Conservation (phyloP, 2,329 filamentous ascomycete genomes). For the Phaeosphaeria sp. region DNA sequence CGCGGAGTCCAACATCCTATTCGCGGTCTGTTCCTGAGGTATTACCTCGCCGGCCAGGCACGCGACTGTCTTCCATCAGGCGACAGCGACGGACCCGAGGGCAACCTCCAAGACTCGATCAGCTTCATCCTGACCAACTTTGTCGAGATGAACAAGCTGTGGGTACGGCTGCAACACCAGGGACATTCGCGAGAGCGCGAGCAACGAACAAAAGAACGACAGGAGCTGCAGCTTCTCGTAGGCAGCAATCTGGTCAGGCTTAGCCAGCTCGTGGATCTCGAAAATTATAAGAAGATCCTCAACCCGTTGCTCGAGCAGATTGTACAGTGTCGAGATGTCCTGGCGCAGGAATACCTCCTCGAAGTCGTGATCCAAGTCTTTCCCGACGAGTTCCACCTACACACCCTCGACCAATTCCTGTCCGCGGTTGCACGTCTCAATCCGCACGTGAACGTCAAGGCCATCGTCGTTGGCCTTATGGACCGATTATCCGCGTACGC, state of each 20-base stretch:
- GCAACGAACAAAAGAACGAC: slow-evolving; percentile 89
- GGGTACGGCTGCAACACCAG: slow-evolving; percentile 96
- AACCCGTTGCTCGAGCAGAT: slow-evolving; percentile 93
- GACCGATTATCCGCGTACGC: slow-evolving; percentile 93
- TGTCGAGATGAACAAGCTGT: slow-evolving; percentile 99
- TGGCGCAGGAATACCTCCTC: slow-evolving; percentile 95
- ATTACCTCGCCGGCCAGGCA: slow-evolving; percentile 95
- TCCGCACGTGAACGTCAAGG: slow-evolving; percentile 96
- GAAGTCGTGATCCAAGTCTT: slow-evolving; percentile 99
- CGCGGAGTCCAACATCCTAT: slow-evolving; percentile 96
- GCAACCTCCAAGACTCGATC: slow-evolving; percentile 95
- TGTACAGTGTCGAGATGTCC: slow-evolving; percentile 94
- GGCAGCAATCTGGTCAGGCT: slow-evolving; percentile 95
- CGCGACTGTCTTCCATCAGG: slow-evolving; percentile 85
- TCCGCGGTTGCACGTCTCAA: slow-evolving; percentile 92
- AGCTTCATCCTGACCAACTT: slow-evolving; percentile 99
- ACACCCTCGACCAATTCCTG: slow-evolving; percentile 94
- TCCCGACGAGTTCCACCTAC: slow-evolving; percentile 96
- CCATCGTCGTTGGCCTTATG: slow-evolving; percentile 98
- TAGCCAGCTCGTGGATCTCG: slow-evolving; percentile 93
- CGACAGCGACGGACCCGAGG: slow-evolving; percentile 87
- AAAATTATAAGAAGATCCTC: slow-evolving; percentile 92
- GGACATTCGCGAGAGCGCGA: slow-evolving; percentile 95
- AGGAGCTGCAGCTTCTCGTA: slow-evolving; percentile 92
- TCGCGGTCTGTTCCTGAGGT: slow-evolving; percentile 90